Base-by-base conservation (phyloP, 2,329 filamentous ascomycete genomes). In the Colletotrichum plurivorum region DNA sequence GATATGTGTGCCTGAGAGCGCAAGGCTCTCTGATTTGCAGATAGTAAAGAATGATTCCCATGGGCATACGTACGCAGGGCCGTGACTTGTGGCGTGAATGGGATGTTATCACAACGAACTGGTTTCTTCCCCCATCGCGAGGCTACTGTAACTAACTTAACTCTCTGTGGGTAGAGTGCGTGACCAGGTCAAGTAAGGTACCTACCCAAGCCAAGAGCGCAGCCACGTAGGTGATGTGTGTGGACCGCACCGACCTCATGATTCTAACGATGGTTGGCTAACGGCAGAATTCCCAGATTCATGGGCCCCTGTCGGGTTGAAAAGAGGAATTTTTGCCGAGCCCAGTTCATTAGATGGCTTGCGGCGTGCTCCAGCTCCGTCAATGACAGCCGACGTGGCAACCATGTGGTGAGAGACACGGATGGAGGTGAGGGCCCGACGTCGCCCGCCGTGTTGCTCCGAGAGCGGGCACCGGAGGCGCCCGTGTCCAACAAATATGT, bases 361-460 rank as follows among this genome's bases (percentile, higher is more conserved):
- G 41, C 13, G 16, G 18, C 13, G 12, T 43, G 12, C 31, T 36
- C 31, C 31, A 36, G 31, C 31, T 36, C 31, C 31, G 41, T 43
- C 41, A n/a, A 43, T 43, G 41, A 8, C 41, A n/a, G 41, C 41
- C 41, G 16, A 43, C 41, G 41, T 43, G 41, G 41, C 13, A 15
- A 10, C 41, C 41, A 43, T 43, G 41, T 43, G 41, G 41, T 43
- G 41, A 43, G 41, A 43, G 41, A 15, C 16, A 27, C 22, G 5
- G 49, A 58, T 36, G 31, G 7, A 36, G 31, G 31, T 36, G 31
- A 36, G 31, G 61, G 39, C 48, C 48, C 63, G 45, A 67, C 36
- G 62, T 67, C 52, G 67, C 63, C 57, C 39, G 63, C 56, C 43
- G 57, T 60, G 55, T 49, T 36, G 55, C 48, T 68, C 64, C 67